These are phyloP conservation scores for Candida freyschussii DNA, from an alignment of 1,139 yeast species.

Conservation along the genomic window DNA sequence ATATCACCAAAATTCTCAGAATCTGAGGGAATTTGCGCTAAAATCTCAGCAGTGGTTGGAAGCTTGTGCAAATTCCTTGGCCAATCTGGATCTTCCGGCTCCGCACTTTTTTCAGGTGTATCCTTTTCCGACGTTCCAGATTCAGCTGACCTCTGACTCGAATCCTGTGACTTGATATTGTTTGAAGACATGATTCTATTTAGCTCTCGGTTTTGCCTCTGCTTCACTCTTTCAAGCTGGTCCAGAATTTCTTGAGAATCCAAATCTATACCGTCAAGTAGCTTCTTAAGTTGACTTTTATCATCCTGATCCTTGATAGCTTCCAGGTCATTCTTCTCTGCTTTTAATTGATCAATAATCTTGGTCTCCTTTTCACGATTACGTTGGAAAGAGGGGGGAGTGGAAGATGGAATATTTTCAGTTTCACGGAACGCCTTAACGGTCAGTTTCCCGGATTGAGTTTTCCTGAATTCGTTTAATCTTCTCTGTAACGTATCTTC, in stretches of 20 bases:
- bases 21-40: conserved; percentile 52
- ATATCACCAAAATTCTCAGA: conserved; percentile 66
- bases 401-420: conserved; percentile 28
- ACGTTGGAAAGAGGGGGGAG: conserved; percentile 77
- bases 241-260: conserved; percentile 41
- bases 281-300: conserved; percentile 25
- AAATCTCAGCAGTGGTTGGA: conserved; percentile 52
- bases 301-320: conserved; percentile 33
- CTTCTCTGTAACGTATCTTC: conserved; percentile 90
- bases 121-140: too few species aligned
- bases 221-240: conserved; percentile 39
- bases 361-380: conserved; percentile 40
- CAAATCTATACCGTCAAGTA: conserved; percentile 39
- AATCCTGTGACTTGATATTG: conserved; percentile 26
- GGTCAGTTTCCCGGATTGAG: conserved; percentile 69
- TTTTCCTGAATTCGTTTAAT: conserved; percentile 77
- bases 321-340: conserved; percentile 22
- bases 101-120: conserved; percentile 15
- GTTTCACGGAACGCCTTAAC: conserved; percentile 64
- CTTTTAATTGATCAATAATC: conserved; percentile 20
- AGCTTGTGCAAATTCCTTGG: conserved; percentile 28
- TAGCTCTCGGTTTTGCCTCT: conserved; percentile 35
- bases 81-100: conserved; percentile 21
- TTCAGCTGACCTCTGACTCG: too few species aligned
- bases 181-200: conserved; percentile 29